Evolutionary conservation across 768 basidiomycete species (phyloP), one percentile per base, ranked within the genome.

Genomic region (Tricholoma terreum): DNA sequence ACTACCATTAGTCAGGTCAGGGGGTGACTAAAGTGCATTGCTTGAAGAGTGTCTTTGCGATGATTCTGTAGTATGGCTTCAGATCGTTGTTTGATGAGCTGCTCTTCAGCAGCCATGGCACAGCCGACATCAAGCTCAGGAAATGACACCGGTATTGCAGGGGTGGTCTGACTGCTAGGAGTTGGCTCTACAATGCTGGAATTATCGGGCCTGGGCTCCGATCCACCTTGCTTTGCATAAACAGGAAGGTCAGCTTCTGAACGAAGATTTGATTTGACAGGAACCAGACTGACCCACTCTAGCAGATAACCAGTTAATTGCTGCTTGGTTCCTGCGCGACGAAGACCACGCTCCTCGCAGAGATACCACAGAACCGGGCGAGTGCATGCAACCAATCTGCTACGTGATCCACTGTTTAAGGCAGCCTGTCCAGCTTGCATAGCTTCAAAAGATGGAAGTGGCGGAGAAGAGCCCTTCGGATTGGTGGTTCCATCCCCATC

Each of bases 401-500:
- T 30, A 27, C 8, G 22, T n/a, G 31, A 30, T 50, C 48, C 15
- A 12, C 48, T 50, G 17, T 27, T n/a, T 30, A 27, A 30, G 2
- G 27, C 17, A 30, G 27, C 48, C 12, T 50, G 48, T n/a, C 48
- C 31, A 30, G 8, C 31, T 15, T 50, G 48, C 24, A 27, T 33
- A 19, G 14, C 48, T 21, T 50, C 24, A 22, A 15, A 21, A 30
- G 27, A 50, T 17, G 31, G 48, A 30, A 33, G 7, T 9, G 48
- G 24, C 10, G 48, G 48, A 50, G 19, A n/a, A 42, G 40, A 42
- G 40, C 40, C 40, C 40, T 42, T 42, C 22, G 33, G 54, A 43
- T 31, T 10, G 43, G 27, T 19, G 35, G 40, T 54, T 43, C 50
- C 52, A 35, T 62, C 52, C 31, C 59, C 56, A 27, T 61, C 59